A percentile compares a stretch with the other conserved stretches of the same genome.
Evolutionary conservation across 768 basidiomycete species (phyloP).

Genomic region (Collybiopsis confluens): DNA sequence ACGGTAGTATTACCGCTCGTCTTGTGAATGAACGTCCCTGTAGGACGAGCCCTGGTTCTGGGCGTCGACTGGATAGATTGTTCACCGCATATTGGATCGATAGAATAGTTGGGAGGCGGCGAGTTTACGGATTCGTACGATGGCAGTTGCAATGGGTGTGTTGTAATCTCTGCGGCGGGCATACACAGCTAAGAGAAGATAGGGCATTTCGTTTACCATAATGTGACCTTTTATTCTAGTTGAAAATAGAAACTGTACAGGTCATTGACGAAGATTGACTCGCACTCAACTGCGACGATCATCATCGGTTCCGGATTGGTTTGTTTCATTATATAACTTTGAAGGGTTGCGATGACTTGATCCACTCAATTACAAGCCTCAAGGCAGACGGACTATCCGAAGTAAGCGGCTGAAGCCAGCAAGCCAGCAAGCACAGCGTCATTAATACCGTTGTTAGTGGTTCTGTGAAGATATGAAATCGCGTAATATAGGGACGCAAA

Average conservation of each 20-base stretch:
- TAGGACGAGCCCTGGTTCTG: slow-evolving; percentile 23
- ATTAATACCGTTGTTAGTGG: no score
- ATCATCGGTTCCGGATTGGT: background rate
- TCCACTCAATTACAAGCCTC: no score
- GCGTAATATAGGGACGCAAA: no score
- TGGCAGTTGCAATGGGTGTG: slow-evolving; percentile 30
- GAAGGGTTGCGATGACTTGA: no score
- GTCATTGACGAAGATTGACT: background rate
- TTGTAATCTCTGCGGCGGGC: slow-evolving; percentile 7
- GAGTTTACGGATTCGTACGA: slow-evolving; percentile 46
- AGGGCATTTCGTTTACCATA: no score
- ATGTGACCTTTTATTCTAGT: no score
- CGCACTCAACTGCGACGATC: no score
- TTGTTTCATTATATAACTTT: no score
- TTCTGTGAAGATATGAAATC: no score
- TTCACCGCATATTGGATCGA: slow-evolving; percentile 48
- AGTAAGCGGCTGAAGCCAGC: background rate
- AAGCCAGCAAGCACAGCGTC: no score
- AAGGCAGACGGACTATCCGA: background rate
- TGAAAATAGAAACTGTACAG: background rate
- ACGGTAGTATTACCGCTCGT: slow-evolving; percentile 36
- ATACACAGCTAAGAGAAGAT: no score
- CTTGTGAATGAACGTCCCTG: slow-evolving; percentile 36
- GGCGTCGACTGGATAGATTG: slow-evolving; percentile 48
- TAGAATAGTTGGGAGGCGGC: slow-evolving; percentile 57